Percentiles rank a stretch among this genome's conserved stretches.
These are phyloP conservation scores for Candolleomyces efflorescens DNA, from an alignment of 768 basidiomycete species.

Conservation along the genomic window DNA sequence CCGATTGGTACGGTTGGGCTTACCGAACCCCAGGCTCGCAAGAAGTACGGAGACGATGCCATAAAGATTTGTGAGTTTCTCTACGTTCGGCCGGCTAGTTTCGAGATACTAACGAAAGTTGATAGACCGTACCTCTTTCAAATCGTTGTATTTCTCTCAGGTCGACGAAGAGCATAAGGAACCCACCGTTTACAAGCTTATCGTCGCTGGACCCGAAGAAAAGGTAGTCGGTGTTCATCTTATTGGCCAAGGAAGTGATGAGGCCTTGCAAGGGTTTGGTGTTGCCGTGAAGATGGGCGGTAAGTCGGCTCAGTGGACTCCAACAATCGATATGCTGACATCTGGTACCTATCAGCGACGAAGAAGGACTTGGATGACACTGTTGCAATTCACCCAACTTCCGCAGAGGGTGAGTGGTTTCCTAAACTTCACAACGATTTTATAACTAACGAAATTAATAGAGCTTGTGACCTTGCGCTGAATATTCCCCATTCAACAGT, in stretches of 20 bases:
- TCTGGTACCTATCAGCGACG: slow-evolving; percentile 39
- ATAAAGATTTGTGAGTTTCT: slow-evolving; percentile 82
- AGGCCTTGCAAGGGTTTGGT: slow-evolving; percentile 91
- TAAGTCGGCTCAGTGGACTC: slow-evolving; percentile 17
- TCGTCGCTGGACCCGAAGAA: slow-evolving; percentile 85
- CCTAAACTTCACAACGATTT: background rate
- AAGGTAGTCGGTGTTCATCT: slow-evolving; percentile 96
- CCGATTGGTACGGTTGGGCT: slow-evolving; percentile 94
- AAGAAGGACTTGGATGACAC: slow-evolving; percentile 85
- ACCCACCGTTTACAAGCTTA: slow-evolving; percentile 90
- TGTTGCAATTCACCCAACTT: slow-evolving; percentile 90
- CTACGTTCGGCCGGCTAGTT: background rate
- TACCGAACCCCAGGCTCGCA: slow-evolving; percentile 85
- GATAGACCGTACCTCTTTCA: slow-evolving; percentile 76
- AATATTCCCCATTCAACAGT: background rate
- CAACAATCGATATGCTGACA: background rate
- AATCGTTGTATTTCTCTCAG: slow-evolving; percentile 90
- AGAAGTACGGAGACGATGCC: slow-evolving; percentile 81
- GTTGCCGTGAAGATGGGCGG: slow-evolving; percentile 98
- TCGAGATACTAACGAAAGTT: background rate
- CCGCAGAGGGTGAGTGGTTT: slow-evolving; percentile 70
- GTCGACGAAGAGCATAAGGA: slow-evolving; percentile 88
- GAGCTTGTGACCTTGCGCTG: slow-evolving; percentile 51
- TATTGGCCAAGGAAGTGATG: slow-evolving; percentile 89
- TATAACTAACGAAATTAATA: slow-evolving; percentile 14